Percentiles rank a stretch among this genome's conserved stretches.
Evolutionary conservation across 495 filamentous ascomycete genomes (phyloP).

Genomic region (Amorphotheca resinae): DNA sequence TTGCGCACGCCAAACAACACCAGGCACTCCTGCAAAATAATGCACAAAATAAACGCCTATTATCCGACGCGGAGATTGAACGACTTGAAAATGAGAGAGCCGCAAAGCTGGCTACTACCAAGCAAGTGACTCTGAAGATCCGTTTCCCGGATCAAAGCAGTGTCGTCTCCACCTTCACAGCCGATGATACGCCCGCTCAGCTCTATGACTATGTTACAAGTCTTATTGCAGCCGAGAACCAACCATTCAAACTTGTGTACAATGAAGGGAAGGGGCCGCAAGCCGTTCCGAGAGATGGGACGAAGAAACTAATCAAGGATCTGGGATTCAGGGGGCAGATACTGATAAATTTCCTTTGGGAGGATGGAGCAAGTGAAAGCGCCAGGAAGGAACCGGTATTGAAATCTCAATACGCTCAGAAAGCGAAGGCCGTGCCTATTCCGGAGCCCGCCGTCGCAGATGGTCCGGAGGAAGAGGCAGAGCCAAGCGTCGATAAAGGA

Average conservation of each 20-base stretch:
- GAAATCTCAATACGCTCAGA: slow-evolving; percentile 50
- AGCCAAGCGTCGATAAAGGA: slow-evolving; percentile 22
- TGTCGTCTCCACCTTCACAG: slow-evolving; percentile 50
- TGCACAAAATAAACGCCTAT: slow-evolving; percentile 55
- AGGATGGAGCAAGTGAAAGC: slow-evolving; percentile 35
- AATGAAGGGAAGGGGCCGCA: slow-evolving; percentile 11
- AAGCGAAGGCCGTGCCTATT: slow-evolving; percentile 51
- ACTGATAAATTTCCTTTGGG: slow-evolving; percentile 70
- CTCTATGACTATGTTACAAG: slow-evolving; percentile 55
- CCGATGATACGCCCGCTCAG: slow-evolving; percentile 45
- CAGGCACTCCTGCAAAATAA: slow-evolving; percentile 55
- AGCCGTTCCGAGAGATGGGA: slow-evolving; percentile 28
- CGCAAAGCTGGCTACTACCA: slow-evolving; percentile 49
- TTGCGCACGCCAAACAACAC: slow-evolving; percentile 73
- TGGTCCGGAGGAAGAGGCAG: slow-evolving; percentile 27
- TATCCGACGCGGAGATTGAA: slow-evolving; percentile 54
- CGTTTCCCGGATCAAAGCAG: slow-evolving; percentile 77
- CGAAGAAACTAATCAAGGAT: slow-evolving; percentile 53
- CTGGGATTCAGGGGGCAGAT: slow-evolving; percentile 56
- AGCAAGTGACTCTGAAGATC: slow-evolving; percentile 61
- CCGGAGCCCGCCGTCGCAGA: slow-evolving; percentile 28
- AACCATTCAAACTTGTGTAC: slow-evolving; percentile 38
- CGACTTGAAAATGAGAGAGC: slow-evolving; percentile 43
- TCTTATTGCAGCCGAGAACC: slow-evolving; percentile 32
- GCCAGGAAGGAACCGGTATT: slow-evolving; percentile 38